These are phyloP conservation scores for Gossypium turneri DNA, from an alignment of 345 rosid genomes.

Conservation along the genomic window DNA sequence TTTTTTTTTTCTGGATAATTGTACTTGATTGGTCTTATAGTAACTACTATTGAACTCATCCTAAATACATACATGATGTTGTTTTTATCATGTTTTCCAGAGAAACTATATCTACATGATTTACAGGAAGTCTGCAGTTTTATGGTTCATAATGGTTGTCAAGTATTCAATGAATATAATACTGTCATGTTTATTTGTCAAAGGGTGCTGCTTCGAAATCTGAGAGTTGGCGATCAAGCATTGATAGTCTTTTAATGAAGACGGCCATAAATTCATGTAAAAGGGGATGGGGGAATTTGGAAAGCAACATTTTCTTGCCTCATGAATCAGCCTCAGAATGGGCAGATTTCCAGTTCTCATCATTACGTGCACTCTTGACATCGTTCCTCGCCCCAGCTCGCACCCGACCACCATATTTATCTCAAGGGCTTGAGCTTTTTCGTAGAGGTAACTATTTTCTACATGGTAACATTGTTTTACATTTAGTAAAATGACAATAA, in stretches of 20 bases:
- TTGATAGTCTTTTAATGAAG: slow-evolving; percentile 56
- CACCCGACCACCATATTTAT: slow-evolving; percentile 53
- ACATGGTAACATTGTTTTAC: neutral
- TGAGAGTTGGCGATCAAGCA: slow-evolving; percentile 57
- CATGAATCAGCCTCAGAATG: slow-evolving; percentile 26
- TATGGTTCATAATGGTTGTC: neutral
- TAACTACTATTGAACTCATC: neutral
- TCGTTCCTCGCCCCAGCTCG: slow-evolving; percentile 71
- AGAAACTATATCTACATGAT: neutral
- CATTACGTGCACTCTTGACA: slow-evolving; percentile 64
- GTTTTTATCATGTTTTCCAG: neutral
- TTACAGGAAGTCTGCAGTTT: neutral
- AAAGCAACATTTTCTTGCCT: slow-evolving; percentile 30
- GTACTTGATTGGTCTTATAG: neutral
- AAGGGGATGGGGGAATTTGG: slow-evolving; percentile 49
- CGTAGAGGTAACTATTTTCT: slow-evolving; percentile 49
- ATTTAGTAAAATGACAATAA: neutral
- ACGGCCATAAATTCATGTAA: slow-evolving; percentile 54
- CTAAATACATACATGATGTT: neutral
- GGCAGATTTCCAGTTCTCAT: slow-evolving; percentile 67
- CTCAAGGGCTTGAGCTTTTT: slow-evolving; percentile 70
- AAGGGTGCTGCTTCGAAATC: slow-evolving; percentile 76
- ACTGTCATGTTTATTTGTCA: slow-evolving; percentile 6
- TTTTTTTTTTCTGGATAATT: neutral
- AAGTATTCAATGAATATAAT: neutral